phyloP scores from a whole-genome alignment of 768 basidiomycete species.

The Lactarius sanguifluus region DNA sequence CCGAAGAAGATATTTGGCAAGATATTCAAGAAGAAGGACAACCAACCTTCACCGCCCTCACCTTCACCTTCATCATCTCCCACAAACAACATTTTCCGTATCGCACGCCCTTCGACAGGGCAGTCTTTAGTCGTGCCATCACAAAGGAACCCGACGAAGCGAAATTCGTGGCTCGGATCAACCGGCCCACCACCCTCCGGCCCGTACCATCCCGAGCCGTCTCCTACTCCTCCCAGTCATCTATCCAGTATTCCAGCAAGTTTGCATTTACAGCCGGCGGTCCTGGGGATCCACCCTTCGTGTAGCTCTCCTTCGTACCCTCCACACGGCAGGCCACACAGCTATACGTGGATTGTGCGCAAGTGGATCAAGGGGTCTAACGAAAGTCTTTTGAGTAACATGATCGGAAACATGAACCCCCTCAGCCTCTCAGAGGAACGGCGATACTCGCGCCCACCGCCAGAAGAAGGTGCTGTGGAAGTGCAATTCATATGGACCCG shows the following conservation, averaged over 20 bases:
- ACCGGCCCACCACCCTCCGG: conserved; percentile 15
- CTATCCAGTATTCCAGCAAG: conserved; percentile 12
- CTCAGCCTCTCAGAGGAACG: conserved; percentile 29
- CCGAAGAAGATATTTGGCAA: conserved; percentile 64
- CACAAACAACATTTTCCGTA: conserved; percentile 15
- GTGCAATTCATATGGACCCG: conserved; percentile 81
- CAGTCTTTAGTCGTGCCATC: conserved; percentile 16
- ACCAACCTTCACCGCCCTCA: conserved; percentile 25
- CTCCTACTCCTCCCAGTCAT: not conserved
- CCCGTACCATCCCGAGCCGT: conserved; percentile 18
- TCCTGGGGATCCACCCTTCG: conserved; percentile 70
- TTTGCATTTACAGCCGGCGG: conserved; percentile 41
- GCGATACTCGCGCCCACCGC: conserved; percentile 19
- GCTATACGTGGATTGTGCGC: conserved; percentile 76
- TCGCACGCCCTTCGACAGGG: conserved; percentile 14
- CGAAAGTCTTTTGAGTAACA: conserved; percentile 45
- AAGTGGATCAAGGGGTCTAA: conserved; percentile 68
- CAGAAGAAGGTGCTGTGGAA: conserved; percentile 45
- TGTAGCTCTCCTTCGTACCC: conserved; percentile 50
- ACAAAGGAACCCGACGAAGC: conserved; percentile 28
- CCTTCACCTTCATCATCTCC: conserved; percentile 17
- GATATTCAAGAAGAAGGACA: conserved; percentile 63
- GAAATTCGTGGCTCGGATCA: conserved; percentile 26
- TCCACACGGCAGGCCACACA: conserved; percentile 42
- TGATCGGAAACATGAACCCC: conserved; percentile 43